Evolutionary conservation across 1,284 basidiomycete species (phyloP), one percentile per base, ranked within the genome.

Genomic region (Wolfiporia cocos): DNA sequence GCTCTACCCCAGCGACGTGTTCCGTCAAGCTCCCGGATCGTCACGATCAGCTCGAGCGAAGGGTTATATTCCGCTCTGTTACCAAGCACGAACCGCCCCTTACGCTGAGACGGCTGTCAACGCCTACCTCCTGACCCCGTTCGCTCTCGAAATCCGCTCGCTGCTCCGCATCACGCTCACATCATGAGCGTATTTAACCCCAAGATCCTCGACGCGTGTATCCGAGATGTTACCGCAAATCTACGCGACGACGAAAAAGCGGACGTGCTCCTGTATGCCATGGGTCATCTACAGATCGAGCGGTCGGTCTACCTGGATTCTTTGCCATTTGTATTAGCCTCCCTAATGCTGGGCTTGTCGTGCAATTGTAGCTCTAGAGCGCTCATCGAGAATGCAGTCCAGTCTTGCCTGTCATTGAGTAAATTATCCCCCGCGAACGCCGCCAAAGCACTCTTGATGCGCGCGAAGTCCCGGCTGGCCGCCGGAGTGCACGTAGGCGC

Each of bases 301-400:
- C 42, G 39, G 45, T 43, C 31, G 26, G 45, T 47, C 19, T 35
- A 21, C 33, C 15, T 34, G 15, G 23, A 20, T 22, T 41, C 21
- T 41, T 15, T 33, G 22, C 29, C 30, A 33, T 33, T 32, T 44
- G 32, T 41, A 34, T n/a, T 35, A 10, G 32, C 24, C 23, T 30
- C 32, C 31, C 37, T 38, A 33, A 38, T 36, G 23, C 20, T 21
- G 5, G 30, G 23, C 33, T 29, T 38, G 20, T 30, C 29, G 5
- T 11, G 12, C 19, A 15, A n/a, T n/a, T 34, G 37, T 46, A 78
- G 73, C 46, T 78, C 72, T 60, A 75, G 76, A 64, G 72, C 72
- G 17, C 68, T 77, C 58, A 74, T 84, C 64, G 82, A 86, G 65
- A 85, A 84, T 57, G 81, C 80, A 41, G 78, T 83, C 48, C 76